These are phyloP conservation scores for Candida khao-thaluensis DNA, from an alignment of 805 yeast species.

Conservation along the genomic window DNA sequence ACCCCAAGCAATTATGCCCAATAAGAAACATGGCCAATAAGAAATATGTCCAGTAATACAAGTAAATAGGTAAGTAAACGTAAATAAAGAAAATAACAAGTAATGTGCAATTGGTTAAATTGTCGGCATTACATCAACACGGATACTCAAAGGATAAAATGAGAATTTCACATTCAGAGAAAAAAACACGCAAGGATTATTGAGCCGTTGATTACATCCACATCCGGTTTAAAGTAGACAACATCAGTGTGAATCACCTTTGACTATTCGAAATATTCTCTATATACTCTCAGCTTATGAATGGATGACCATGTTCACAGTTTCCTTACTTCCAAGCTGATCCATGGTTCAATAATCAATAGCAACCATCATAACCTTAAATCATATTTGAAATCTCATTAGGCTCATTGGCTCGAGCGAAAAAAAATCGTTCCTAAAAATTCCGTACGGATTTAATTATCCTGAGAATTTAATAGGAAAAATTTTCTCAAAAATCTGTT, in stretches of 20 bases:
- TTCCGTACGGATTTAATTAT: conserved; percentile 8
- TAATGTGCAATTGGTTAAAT: background rate
- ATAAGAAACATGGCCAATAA: background rate
- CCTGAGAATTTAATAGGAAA: conserved; percentile 6
- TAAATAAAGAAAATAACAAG: background rate
- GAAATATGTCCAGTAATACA: too few relatives aligned
- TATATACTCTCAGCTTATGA: too few relatives aligned
- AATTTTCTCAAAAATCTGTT: conserved; percentile 5
- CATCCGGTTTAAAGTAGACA: too few relatives aligned
- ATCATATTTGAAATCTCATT: conserved; percentile 5
- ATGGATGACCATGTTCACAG: too few relatives aligned
- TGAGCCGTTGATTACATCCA: too few relatives aligned
- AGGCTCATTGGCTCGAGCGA: conserved; percentile 5
- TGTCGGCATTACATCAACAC: conserved; percentile 1
- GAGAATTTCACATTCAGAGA: conserved; percentile 2
- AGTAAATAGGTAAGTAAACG: background rate
- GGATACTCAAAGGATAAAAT: conserved; percentile 3
- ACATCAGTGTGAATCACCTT: too few relatives aligned
- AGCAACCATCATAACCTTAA: background rate
- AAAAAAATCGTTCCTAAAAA: conserved; percentile 7
- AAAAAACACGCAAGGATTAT: background rate
- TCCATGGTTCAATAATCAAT: too few relatives aligned
- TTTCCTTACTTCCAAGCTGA: too few relatives aligned
- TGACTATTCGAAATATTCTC: too few relatives aligned
- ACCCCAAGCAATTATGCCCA: background rate